Conservation (phyloP, 1,284 basidiomycete genomes). For the Coniferiporia sulphurascens region DNA sequence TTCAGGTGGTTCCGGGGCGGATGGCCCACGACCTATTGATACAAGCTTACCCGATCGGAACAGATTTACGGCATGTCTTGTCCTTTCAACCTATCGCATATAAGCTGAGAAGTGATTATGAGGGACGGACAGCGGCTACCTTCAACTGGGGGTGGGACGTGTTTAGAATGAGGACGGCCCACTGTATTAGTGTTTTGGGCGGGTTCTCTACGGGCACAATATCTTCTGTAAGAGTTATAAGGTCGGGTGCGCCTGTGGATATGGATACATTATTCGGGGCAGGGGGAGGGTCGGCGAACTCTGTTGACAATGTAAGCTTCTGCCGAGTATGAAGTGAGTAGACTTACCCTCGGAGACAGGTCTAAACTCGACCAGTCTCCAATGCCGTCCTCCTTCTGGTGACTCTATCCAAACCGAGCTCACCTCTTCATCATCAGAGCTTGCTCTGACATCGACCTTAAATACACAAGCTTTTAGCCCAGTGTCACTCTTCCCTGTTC, state of each 20-base stretch:
- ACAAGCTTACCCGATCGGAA: slow-evolving; percentile 67
- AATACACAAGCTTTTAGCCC: slow-evolving; percentile 80
- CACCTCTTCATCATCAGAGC: slow-evolving; percentile 34
- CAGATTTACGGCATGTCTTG: slow-evolving; percentile 61
- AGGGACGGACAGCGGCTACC: slow-evolving; percentile 30
- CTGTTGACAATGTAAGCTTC: slow-evolving; percentile 31
- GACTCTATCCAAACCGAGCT: slow-evolving; percentile 63
- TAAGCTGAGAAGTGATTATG: neutral
- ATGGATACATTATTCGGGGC: slow-evolving; percentile 28
- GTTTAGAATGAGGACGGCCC: slow-evolving; percentile 72
- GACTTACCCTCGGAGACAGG: slow-evolving; percentile 76
- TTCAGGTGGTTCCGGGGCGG: slow-evolving; percentile 56
- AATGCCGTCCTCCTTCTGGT: slow-evolving; percentile 51
- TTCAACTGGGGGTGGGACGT: slow-evolving; percentile 69
- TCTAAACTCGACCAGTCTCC: slow-evolving; percentile 71
- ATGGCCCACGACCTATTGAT: slow-evolving; percentile 56
- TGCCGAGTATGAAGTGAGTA: neutral
- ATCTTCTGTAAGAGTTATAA: slow-evolving; percentile 27
- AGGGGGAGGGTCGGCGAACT: slow-evolving; percentile 67
- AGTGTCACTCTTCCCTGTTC: slow-evolving; percentile 70
- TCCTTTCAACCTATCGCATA: slow-evolving; percentile 48
- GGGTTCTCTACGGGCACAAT: slow-evolving; percentile 44
- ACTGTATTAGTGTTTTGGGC: slow-evolving; percentile 66
- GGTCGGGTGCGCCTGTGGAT: slow-evolving; percentile 15
- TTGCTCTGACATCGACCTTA: slow-evolving; percentile 47